Percentiles rank a stretch among this genome's conserved stretches.
These are phyloP conservation scores for Alternaria alternata DNA, from an alignment of 2,329 filamentous ascomycete genomes.

Conservation along the genomic window DNA sequence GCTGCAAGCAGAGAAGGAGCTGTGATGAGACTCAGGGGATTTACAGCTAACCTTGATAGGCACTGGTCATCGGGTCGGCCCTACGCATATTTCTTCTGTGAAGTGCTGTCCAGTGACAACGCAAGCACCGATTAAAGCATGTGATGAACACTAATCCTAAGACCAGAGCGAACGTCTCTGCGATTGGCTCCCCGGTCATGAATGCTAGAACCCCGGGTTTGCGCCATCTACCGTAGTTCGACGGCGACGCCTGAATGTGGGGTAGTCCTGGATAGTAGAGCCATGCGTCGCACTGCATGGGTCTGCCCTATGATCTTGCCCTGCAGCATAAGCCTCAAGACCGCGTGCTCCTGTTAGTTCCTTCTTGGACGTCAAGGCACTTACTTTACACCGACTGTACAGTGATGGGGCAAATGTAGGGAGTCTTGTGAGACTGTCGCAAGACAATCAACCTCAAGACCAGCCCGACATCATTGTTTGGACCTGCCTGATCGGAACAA, in stretches of 20 bases:
- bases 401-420: slow-evolving; percentile 4
- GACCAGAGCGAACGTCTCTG: slow-evolving; percentile 9
- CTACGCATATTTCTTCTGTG: slow-evolving; percentile 32
- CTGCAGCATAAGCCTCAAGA: slow-evolving; percentile 25
- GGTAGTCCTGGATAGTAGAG: slow-evolving; percentile 15
- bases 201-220: slow-evolving; percentile 8
- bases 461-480: slow-evolving; percentile 1
- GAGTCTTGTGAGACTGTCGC: slow-evolving; percentile 37
- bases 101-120: slow-evolving; percentile 25
- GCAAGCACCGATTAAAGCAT: slow-evolving; percentile 32
- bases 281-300: slow-evolving; percentile 30
- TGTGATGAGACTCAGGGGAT: slow-evolving; percentile 15
- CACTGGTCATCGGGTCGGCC: slow-evolving; percentile 43
- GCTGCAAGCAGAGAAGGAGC: not conserved
- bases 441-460: slow-evolving; percentile 18
- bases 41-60: slow-evolving; percentile 34
- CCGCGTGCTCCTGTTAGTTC: slow-evolving; percentile 34
- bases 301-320: slow-evolving; percentile 32
- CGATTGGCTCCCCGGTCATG: slow-evolving; percentile 5
- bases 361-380: slow-evolving; percentile 25
- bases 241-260: slow-evolving; percentile 15
- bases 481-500: slow-evolving; percentile 24
- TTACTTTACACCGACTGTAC: not conserved
- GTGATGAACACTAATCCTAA: slow-evolving; percentile 30
- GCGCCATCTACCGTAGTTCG: slow-evolving; percentile 8